Percentiles rank a stretch among this genome's conserved stretches.
phyloP scores from a whole-genome alignment of 1,284 basidiomycete species.

The Vanrija pseudolonga region DNA sequence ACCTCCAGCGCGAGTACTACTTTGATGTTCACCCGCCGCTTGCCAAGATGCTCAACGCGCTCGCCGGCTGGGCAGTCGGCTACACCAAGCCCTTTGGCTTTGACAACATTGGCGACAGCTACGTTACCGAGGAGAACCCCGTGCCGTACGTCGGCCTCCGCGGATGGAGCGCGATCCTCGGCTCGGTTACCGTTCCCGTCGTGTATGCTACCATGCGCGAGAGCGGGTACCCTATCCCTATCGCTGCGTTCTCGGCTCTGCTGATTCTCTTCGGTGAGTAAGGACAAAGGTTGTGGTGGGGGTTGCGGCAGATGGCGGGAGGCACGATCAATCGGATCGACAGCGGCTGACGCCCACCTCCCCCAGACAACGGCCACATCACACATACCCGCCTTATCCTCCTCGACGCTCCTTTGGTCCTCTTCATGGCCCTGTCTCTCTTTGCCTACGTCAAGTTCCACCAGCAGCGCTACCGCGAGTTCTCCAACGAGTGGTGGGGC shows the following conservation, averaged over 20 bases:
- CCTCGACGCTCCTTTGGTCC: constrained; percentile 87
- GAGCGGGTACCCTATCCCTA: constrained; percentile 85
- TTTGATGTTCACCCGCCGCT: constrained; percentile 99
- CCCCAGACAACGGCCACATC: constrained; percentile 88
- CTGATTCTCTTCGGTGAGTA: constrained; percentile 79
- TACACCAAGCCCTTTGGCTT: constrained; percentile 93
- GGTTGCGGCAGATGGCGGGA: not conserved
- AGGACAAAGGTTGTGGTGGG: not conserved
- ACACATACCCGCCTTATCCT: constrained; percentile 94
- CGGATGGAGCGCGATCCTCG: constrained; percentile 83
- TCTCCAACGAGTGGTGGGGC: constrained; percentile 84
- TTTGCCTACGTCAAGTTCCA: constrained; percentile 95
- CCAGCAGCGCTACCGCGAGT: constrained; percentile 89
- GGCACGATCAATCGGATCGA: not conserved
- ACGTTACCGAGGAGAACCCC: constrained; percentile 53
- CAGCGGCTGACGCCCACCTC: not conserved
- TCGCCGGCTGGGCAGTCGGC: constrained; percentile 93
- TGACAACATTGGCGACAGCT: constrained; percentile 92
- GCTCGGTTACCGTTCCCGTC: constrained; percentile 81
- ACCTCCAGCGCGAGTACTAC: constrained; percentile 88
- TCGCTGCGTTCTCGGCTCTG: constrained; percentile 80
- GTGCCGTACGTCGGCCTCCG: constrained; percentile 95
- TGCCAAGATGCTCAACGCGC: constrained; percentile 85
- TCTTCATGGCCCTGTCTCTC: constrained; percentile 92
- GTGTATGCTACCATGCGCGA: constrained; percentile 98